A percentile compares a stretch with the other conserved stretches of the same genome.
Conservation (phyloP, 1,284 basidiomycete genomes). For the Salmacisia buchloeana region DNA sequence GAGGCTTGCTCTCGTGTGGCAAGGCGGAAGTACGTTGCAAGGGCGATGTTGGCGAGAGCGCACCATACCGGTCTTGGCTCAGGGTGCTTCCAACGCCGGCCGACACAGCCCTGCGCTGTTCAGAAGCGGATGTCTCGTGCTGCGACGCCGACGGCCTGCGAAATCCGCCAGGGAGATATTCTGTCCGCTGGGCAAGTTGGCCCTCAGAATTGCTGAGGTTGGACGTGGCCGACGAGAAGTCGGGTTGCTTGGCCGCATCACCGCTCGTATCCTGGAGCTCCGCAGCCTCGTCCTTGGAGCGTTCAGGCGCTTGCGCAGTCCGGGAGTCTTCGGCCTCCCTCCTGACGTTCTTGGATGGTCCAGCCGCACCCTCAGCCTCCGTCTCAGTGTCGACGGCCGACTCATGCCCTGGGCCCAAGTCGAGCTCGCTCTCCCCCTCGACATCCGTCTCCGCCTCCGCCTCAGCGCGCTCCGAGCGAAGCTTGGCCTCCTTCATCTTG, state of each 20-base stretch:
- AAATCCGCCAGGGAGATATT: not conserved
- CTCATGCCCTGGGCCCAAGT: not conserved
- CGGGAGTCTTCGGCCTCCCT: no score
- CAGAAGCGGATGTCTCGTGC: not conserved
- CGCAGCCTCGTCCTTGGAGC: no score
- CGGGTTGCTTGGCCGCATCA: no score
- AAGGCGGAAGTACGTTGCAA: constrained; percentile 22
- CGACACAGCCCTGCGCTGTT: not conserved
- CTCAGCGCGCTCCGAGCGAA: constrained; percentile 50
- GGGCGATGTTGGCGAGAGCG: constrained; percentile 21
- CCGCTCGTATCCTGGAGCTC: no score
- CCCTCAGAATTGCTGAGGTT: not conserved
- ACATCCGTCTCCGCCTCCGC: constrained; percentile 23
- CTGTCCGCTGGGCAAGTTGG: not conserved
- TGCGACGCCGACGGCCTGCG: not conserved
- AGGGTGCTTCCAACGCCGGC: not conserved
- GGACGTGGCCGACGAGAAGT: no score
- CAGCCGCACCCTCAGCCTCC: not conserved
- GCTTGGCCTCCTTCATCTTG: constrained; percentile 58
- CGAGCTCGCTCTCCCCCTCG: constrained; percentile 7
- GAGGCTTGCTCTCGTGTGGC: constrained; percentile 14
- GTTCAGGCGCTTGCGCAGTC: no score
- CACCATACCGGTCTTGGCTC: constrained; percentile 6
- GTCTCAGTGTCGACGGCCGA: not conserved
- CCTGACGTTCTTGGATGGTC: no score